Conservation (phyloP, 352 stramenopile species). For the Globisporangium paroecandrum region DNA sequence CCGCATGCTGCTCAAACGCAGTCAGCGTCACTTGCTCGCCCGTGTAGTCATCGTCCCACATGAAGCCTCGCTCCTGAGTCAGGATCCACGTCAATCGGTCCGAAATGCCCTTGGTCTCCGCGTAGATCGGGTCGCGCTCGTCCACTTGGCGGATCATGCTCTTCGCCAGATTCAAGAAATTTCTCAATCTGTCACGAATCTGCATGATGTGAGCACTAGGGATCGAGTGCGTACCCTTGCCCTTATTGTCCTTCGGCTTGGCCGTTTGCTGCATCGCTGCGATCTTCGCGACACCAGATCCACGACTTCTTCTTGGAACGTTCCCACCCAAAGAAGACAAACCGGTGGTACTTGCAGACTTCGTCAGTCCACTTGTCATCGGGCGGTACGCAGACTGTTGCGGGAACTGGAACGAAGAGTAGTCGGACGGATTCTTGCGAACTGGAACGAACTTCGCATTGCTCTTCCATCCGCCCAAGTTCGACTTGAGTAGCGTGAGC, state of each 20-base stretch:
- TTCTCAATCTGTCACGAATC: constrained; percentile 93
- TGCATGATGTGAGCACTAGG: constrained; percentile 83
- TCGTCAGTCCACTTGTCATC: constrained; percentile 55
- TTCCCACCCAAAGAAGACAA: constrained; percentile 70
- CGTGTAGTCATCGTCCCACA: constrained; percentile 98
- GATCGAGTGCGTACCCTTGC: constrained; percentile 72
- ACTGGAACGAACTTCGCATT: constrained; percentile 80
- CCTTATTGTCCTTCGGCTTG: constrained; percentile 52
- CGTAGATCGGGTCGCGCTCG: constrained; percentile 72
- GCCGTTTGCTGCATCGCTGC: constrained; percentile 73
- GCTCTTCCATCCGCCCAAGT: constrained; percentile 69
- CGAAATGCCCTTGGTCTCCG: constrained; percentile 89
- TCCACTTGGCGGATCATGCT: constrained; percentile 71
- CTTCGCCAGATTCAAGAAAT: constrained; percentile 93
- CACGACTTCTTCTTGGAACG: constrained; percentile 73
- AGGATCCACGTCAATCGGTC: constrained; percentile 96
- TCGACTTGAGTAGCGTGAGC: constrained; percentile 63
- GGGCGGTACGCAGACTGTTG: constrained; percentile 50
- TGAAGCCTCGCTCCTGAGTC: constrained; percentile 96
- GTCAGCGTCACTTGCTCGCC: constrained; percentile 91
- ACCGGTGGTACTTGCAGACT: constrained; percentile 86
- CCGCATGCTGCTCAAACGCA: constrained; percentile 73
- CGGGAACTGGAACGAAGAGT: constrained; percentile 81
- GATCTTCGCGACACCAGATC: constrained; percentile 77
- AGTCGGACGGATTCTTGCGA: constrained; percentile 80